Percentiles rank a stretch among this genome's conserved stretches.
These are phyloP conservation scores for Lotus japonicus DNA, from an alignment of 306 rosid species.

Conservation along the genomic window DNA sequence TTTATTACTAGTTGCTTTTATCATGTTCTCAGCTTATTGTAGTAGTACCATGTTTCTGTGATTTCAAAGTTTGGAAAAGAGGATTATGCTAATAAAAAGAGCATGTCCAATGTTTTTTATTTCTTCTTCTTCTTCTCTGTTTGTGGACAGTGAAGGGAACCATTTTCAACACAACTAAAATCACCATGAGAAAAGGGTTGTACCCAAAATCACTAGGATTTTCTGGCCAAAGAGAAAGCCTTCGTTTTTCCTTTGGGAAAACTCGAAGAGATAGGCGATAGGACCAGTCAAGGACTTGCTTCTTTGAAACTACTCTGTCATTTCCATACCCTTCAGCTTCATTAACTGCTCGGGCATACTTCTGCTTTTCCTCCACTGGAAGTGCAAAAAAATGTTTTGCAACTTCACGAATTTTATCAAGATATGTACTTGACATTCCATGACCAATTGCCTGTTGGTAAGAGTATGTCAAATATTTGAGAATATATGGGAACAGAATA, in stretches of 20 bases:
- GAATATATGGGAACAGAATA: too few relatives aligned
- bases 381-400: slow-evolving; percentile 51
- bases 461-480: background rate
- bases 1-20: too few relatives aligned
- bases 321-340: slow-evolving; percentile 52
- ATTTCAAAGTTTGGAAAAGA: too few relatives aligned
- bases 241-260: slow-evolving; percentile 29
- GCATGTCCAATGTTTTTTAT: too few relatives aligned
- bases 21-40: too few relatives aligned
- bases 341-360: slow-evolving; percentile 31
- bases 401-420: slow-evolving; percentile 45
- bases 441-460: slow-evolving; percentile 55
- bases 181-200: background rate
- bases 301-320: slow-evolving; percentile 39
- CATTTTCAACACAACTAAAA: background rate
- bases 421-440: slow-evolving; percentile 50
- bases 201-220: slow-evolving; percentile 49
- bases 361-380: slow-evolving; percentile 54
- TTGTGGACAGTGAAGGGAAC: background rate
- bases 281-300: slow-evolving; percentile 50
- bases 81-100: too few relatives aligned
- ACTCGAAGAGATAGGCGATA: slow-evolving; percentile 33
- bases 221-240: slow-evolving; percentile 55
- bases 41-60: too few relatives aligned
- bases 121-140: too few relatives aligned